phyloP scores from a whole-genome alignment of 1,139 yeast species.

The Magnusiomyces fungicola region DNA sequence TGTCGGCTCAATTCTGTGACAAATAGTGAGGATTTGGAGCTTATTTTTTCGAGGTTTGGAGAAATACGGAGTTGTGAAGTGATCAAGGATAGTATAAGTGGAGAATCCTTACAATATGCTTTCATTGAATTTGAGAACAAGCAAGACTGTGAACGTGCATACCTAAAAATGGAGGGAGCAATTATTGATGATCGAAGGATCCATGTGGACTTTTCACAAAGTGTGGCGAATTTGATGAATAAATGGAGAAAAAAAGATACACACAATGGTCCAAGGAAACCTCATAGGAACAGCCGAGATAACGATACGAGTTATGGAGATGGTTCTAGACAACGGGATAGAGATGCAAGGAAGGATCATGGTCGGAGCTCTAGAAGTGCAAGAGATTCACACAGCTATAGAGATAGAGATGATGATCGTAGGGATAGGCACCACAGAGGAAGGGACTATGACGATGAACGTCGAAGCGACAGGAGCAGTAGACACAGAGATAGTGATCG shows the following conservation, averaged over 20 bases:
- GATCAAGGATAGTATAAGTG: conserved; percentile 41
- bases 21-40: conserved; percentile 43
- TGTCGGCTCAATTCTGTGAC: conserved; percentile 60
- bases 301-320: too few species aligned
- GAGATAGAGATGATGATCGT: too few species aligned
- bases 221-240: conserved; percentile 31
- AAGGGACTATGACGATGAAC: not conserved
- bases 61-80: conserved; percentile 44
- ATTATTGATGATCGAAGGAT: conserved; percentile 58
- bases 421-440: conserved; percentile 8
- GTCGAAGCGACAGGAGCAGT: not conserved
- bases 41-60: conserved; percentile 57
- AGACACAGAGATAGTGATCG: conserved; percentile 4
- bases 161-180: conserved; percentile 51
- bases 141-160: conserved; percentile 52
- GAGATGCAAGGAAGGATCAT: too few species aligned
- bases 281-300: not conserved
- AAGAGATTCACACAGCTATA: not conserved
- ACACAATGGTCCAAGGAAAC: conserved; percentile 17
- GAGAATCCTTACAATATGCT: conserved; percentile 51
- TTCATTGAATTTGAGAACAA: conserved; percentile 49
- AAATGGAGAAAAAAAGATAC: conserved; percentile 22
- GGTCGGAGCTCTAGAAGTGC: not conserved
- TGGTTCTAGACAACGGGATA: too few species aligned
- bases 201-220: conserved; percentile 63